Conservation (phyloP, 192 early-diverging fungal genomes). For the Podila epicladia region DNA sequence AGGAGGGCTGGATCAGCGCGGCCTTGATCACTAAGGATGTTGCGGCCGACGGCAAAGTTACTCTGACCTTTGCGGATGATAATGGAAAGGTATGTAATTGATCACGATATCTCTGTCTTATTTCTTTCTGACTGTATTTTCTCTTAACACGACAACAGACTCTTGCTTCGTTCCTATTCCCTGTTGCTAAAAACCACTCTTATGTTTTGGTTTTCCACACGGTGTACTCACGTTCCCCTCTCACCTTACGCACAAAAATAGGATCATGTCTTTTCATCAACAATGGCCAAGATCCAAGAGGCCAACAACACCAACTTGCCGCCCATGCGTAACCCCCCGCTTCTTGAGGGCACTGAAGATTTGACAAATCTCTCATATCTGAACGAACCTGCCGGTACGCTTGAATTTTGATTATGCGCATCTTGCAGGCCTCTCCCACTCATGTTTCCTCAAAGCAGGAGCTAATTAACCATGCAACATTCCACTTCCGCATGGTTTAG, state of each 20-base stretch:
- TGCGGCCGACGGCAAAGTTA: slow-evolving; percentile 64
- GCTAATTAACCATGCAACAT: neutral
- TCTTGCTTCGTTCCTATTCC: neutral
- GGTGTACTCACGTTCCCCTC: neutral
- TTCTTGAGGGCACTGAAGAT: slow-evolving; percentile 90
- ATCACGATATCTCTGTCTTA: neutral
- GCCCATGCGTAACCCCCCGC: slow-evolving; percentile 94
- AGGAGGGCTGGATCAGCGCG: slow-evolving; percentile 88
- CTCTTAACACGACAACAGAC: neutral
- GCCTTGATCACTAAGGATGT: slow-evolving; percentile 64
- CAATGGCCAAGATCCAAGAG: slow-evolving; percentile 72
- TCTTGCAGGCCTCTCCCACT: neutral
- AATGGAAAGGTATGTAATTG: slow-evolving; percentile 58
- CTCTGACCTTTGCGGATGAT: slow-evolving; percentile 71
- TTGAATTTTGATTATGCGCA: neutral
- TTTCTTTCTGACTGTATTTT: neutral
- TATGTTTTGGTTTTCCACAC: too few species aligned
- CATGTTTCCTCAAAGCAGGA: neutral
- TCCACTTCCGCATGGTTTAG: slow-evolving; percentile 44
- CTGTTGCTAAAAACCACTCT: neutral
- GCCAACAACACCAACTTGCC: slow-evolving; percentile 80
- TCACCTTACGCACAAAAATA: slow-evolving; percentile 28
- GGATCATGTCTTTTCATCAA: slow-evolving; percentile 79
- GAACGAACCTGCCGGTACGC: slow-evolving; percentile 84
- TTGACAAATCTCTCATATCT: slow-evolving; percentile 93